phyloP scores from a whole-genome alignment of 495 filamentous ascomycete species.

The Xylaria scruposa region DNA sequence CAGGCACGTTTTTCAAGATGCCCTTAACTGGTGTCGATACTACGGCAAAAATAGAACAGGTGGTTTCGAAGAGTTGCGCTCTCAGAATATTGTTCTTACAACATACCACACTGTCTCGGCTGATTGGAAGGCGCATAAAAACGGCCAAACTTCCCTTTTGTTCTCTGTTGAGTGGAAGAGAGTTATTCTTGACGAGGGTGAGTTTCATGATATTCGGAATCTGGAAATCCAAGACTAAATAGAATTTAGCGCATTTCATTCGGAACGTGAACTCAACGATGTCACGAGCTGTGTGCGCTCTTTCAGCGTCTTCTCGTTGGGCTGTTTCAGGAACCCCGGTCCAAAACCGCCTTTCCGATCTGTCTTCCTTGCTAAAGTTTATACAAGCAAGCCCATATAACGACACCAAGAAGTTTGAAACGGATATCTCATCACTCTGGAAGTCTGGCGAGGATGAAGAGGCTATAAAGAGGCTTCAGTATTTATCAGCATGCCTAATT shows the following conservation, averaged over 20 bases:
- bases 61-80: neutral
- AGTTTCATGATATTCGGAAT: neutral
- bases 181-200: neutral
- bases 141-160: neutral
- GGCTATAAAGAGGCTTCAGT: neutral
- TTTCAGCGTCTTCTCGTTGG: neutral
- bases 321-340: slow-evolving; percentile 6
- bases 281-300: neutral
- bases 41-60: neutral
- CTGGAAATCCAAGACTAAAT: neutral
- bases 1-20: neutral
- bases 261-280: neutral
- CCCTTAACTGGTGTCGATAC: neutral
- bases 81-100: neutral
- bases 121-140: neutral
- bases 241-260: neutral
- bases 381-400: too few relatives aligned
- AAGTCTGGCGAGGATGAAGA: slow-evolving; percentile 11
- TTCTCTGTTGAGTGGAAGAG: neutral
- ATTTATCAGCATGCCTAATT: neutral
- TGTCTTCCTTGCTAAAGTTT: too few relatives aligned
- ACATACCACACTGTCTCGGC: neutral
- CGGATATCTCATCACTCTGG: too few relatives aligned
- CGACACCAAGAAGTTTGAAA: too few relatives aligned
- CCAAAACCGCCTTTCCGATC: neutral